A percentile compares a stretch with the other conserved stretches of the same genome.
Evolutionary conservation across 371 early-diverging fungal species (phyloP).

Genomic region (Fennellomyces sp.): DNA sequence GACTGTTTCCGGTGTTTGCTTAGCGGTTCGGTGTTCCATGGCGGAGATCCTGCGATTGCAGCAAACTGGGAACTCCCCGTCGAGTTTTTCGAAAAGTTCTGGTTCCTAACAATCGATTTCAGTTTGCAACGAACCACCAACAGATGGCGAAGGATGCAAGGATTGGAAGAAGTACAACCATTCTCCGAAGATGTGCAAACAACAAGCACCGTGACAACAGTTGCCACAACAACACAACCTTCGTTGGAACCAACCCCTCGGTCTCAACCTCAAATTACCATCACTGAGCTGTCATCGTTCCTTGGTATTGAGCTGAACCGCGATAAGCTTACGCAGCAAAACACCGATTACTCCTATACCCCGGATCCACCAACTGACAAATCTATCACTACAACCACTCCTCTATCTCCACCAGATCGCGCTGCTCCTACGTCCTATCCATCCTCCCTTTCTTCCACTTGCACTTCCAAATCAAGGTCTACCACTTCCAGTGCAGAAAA

Average conservation of each 20-base stretch:
- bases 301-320: slow-evolving; percentile 12
- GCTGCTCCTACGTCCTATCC: slow-evolving; percentile 2
- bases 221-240: neutral
- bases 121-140: slow-evolving; percentile 27
- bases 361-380: neutral
- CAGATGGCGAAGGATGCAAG: slow-evolving; percentile 29
- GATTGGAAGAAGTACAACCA: slow-evolving; percentile 21
- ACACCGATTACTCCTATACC: neutral
- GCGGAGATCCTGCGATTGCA: slow-evolving; percentile 51
- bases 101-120: slow-evolving; percentile 38
- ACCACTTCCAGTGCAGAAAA: neutral
- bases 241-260: neutral
- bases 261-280: neutral
- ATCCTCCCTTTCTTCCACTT: slow-evolving; percentile 10
- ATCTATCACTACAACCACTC: neutral
- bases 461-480: slow-evolving; percentile 5
- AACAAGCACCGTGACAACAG: neutral
- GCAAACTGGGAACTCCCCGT: slow-evolving; percentile 49
- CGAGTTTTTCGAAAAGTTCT: slow-evolving; percentile 49
- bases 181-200: neutral
- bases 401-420: neutral
- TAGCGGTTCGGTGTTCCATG: slow-evolving; percentile 43
- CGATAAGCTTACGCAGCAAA: neutral
- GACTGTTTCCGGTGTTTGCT: slow-evolving; percentile 49
- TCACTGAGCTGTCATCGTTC: slow-evolving; percentile 13